Base-by-base conservation (phyloP, 805 yeast species). In the Zygosaccharomyces lentus region DNA sequence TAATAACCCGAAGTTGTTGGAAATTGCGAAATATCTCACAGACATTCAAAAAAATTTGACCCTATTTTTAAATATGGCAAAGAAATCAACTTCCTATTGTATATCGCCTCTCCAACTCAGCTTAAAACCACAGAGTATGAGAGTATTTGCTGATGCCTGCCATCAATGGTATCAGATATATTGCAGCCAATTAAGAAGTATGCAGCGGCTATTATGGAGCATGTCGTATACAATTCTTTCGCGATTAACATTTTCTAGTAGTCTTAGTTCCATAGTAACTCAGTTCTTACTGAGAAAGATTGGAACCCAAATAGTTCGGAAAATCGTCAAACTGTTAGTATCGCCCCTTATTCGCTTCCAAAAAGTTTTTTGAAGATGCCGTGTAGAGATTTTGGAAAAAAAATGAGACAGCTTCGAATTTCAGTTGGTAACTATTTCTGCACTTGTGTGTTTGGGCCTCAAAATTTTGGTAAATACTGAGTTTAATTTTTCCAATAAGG, bases 191-290 rank as follows among this genome's bases (percentile, higher is more conserved):
- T 75, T 42, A 62, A 68, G 51, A 54, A 59, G 25, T 69, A 63
- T 49, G 77, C 74, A 4, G 71, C 75, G 7, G 65, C 69, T 42
- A 45, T 55, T 7, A 72, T 76, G 27, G 68, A 70, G 42, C 67
- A 71, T 38, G 74, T 80, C 27, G 81, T 80, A n/a, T 53, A 77
- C 13, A 80, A 85, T 0, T 79, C 82, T 2, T 80, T 85, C 0
- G 68, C 67, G 53, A 82, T 82, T 16, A 77, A 86, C 1, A 64
- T 79, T 27, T 43, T 65, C 16, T 52, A 56, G 35, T 48, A 51
- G 6, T 34, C n/a, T 19, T 49, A 59, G 41, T 46, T 48, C 2
- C 54, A 48, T 6, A 51, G 46, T 7, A 12, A 61, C 48, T 62
- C 66, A 5, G 51, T 52, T 30, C 51, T n/a, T 19, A 6, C 15